Conservation (phyloP, 495 filamentous ascomycete genomes). For the Cudoniella acicularis region DNA sequence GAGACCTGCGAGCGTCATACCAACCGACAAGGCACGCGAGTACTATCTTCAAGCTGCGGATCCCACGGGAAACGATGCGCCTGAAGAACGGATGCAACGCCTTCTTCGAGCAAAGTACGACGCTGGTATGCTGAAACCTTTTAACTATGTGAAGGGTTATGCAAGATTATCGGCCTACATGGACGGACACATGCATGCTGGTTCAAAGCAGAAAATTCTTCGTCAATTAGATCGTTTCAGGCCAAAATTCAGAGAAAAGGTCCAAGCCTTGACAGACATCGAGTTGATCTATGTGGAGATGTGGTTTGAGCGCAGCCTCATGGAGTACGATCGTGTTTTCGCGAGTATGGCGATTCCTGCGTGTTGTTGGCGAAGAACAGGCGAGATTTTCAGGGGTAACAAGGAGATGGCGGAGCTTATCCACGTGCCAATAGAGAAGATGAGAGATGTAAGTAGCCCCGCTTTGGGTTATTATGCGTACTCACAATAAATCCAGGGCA, state of each 20-base stretch:
- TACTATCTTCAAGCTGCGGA: conserved; percentile 98
- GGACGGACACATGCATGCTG: conserved; percentile 74
- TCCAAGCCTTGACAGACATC: conserved; percentile 85
- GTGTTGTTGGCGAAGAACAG: conserved; percentile 95
- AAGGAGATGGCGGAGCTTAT: conserved; percentile 99
- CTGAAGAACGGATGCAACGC: conserved; percentile 93
- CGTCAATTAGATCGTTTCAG: conserved; percentile 88
- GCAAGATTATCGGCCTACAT: conserved; percentile 84
- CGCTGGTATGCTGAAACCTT: conserved; percentile 88
- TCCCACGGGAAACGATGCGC: conserved; percentile 83
- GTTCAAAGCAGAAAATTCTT: conserved; percentile 81
- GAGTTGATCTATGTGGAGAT: conserved; percentile 93
- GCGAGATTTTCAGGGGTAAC: conserved; percentile 96
- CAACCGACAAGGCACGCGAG: conserved; percentile 80
- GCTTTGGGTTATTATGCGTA: not conserved
- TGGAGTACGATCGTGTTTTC: conserved; percentile 98
- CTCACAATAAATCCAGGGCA: conserved; percentile 56
- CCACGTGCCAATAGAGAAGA: conserved; percentile 81
- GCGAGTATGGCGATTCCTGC: conserved; percentile 98
- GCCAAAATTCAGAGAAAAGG: conserved; percentile 92
- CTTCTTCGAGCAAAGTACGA: conserved; percentile 93
- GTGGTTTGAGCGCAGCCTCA: conserved; percentile 93
- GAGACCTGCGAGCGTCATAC: conserved; percentile 54
- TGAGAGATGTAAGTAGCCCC: conserved; percentile 73
- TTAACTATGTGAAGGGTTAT: conserved; percentile 98